Conservation (phyloP, 2,329 filamentous ascomycete species). For the Phoma sp. region DNA sequence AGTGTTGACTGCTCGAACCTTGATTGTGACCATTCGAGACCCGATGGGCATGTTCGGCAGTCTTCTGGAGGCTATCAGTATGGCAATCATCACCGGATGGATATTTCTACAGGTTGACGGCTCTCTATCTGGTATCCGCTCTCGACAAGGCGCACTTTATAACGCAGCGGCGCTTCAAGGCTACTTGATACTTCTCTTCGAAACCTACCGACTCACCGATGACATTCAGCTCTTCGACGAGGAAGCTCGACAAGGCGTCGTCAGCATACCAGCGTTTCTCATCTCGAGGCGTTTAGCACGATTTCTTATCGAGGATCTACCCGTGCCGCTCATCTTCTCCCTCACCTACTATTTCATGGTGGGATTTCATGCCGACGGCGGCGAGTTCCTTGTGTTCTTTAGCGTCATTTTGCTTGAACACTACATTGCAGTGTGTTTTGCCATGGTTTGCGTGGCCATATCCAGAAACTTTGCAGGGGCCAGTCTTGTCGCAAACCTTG, state of each 20-base stretch:
- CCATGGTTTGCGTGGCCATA: constrained; percentile 70
- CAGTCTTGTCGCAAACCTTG: constrained; percentile 74
- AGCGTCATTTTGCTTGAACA: constrained; percentile 71
- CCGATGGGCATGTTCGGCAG: constrained; percentile 76
- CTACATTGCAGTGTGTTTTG: constrained; percentile 75
- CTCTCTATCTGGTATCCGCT: constrained; percentile 74
- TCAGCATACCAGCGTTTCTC: constrained; percentile 72
- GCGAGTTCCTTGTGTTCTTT: constrained; percentile 76
- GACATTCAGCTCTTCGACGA: constrained; percentile 80
- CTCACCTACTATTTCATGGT: constrained; percentile 80
- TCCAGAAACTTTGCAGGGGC: constrained; percentile 73
- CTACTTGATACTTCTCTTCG: constrained; percentile 77
- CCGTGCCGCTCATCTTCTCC: constrained; percentile 73
- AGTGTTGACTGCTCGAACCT: constrained; percentile 72
- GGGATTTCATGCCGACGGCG: constrained; percentile 69
- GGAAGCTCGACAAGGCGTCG: constrained; percentile 75
- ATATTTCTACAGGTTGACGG: constrained; percentile 71
- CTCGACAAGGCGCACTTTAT: constrained; percentile 75
- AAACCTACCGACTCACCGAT: constrained; percentile 75
- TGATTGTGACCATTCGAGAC: constrained; percentile 76
- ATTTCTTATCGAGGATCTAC: constrained; percentile 73
- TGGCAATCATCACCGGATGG: constrained; percentile 76
- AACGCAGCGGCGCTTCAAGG: constrained; percentile 75
- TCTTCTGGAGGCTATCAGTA: constrained; percentile 71
- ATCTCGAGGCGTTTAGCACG: constrained; percentile 73